Evolutionary conservation across 352 stramenopile species (phyloP), one percentile per base, ranked within the genome.

Genomic region (Phytophthora cryptogea): DNA sequence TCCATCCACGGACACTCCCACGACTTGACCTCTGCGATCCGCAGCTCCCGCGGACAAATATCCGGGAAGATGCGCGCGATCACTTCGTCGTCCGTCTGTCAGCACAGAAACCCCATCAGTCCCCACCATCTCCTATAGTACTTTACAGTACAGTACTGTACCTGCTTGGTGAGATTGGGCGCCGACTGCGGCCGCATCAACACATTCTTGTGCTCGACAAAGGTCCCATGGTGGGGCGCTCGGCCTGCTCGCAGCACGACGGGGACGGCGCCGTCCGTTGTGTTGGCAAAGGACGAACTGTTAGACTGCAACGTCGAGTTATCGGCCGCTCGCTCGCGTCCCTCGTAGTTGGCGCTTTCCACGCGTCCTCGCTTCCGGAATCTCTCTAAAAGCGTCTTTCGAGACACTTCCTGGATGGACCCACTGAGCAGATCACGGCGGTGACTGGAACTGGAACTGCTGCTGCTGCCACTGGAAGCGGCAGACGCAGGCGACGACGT

Each of bases 1-100:
- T 88, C 43, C 80, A 92, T 90, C 86, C 83, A 94, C 13, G 53
- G 50, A 62, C 80, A 90, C n/a, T 81, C 36, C 86, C 86, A 94
- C 7, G 78, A 88, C n/a, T 80, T 83, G 0, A 94, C 83, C 60
- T 94, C 86, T 23, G 81, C 84, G 50, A 94, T 80, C n/a, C 86
- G 70, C 46, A 94, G 61, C 30, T 89, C 76, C n/a, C 83, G 75
- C 20, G 85, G 83, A 45, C 89, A 89, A 20, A 94, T 70, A 59
- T 94, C 86, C 0, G 82, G 82, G 42, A 94, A 94, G 14, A 94
- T 91, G 16, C 83, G 80, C 31, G 74, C 60, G 58, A 88, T 86
- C 35, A 80, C 63, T 20, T 75, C 48, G 27, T 88, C 68, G 16
- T 89, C 78, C 1, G 54, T 30, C 66, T 89, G 28, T 7, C 13